Base-by-base conservation (phyloP, 805 yeast species). In the Cyberlindnera bimundalis region DNA sequence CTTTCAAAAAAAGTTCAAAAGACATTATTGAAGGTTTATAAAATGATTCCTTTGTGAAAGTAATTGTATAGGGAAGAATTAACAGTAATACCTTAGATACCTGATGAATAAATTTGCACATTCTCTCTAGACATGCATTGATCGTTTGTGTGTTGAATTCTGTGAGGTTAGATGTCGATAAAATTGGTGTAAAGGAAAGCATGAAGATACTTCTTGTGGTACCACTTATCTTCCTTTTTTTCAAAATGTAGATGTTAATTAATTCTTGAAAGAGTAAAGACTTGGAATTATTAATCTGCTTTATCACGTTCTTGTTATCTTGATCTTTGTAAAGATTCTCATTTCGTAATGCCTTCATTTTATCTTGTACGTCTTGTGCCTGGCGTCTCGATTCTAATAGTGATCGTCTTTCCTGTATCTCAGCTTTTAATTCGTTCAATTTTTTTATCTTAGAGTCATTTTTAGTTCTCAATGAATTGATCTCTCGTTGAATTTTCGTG, bases 181-280 rank as follows among this genome's bases (percentile, higher is more conserved):
- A 20, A 3, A 57, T 39, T 3, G 60, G 60, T 1, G 47, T 43
- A 33, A 57, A 55, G 5, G 55, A 43, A 13, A 56, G 42, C 39
- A 44, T 50, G 30, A 31, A 48, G 3, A 52, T 42, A 12, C 38
- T 40, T 20, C 43, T 34, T 6, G 37, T 19, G 2, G 45, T 40
- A 9, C 41, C 50, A 6, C 40, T 24, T n/a, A 48, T 37, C 31
- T 46, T 54, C 29, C 50, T 42, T 29, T 42, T 48, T 24, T 44
- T 51, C 24, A 57, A 12, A 2, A 44, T 32, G 29, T 54, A 54
- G 11, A 57, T 28, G 18, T 35, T 43, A 12, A 55, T 47, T 14
- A 55, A 37, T 31, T 57, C 61, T 31, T 57, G 59, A 28, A 42
- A 55, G 5, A 54, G 37, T 20, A 55, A 33, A 1, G 55, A 43